Evolutionary conservation across 2,329 filamentous ascomycete genomes (phyloP), one percentile per base, ranked within the genome.

Genomic region (Ilyonectria destructans): DNA sequence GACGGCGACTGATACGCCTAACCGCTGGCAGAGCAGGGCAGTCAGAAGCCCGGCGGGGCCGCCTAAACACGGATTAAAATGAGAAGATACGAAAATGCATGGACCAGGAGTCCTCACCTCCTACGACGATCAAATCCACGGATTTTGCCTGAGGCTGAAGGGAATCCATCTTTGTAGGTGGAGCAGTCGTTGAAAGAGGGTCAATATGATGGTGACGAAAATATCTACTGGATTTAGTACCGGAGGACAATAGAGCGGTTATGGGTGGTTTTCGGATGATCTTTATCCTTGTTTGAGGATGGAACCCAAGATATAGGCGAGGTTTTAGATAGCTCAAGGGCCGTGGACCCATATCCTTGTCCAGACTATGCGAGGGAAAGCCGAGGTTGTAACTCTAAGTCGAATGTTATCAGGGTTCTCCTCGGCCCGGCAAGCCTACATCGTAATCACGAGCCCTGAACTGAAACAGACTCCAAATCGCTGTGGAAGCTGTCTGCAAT

Each of bases 31-130:
- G 1, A 86, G 78, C 43, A 85, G 75, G 0, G 82, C 84, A 12
- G 82, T 82, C 13, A 85, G 80, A 1, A 86, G 78, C 13, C 85
- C 85, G 19, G 84, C 85, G 40, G 84, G 84, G 13, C 84, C 84
- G 58, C 82, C 84, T 80, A 57, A 37, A 15, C 46, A 68, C 33
- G 7, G 55, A 43, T 66, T 58, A 68, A 48, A 59, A 51, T 29
- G 4, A 12, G 10, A 9, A 58, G 58, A 43, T 58, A 55, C 15
- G 58, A 59, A 62, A 9, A 58, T 58, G 19, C 10, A 6, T 35
- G 3, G 65, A 26, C 8, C 12, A 13, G 4, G 26, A 17, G 10
- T 43, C 19, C 10, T 63, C 37, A 80, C 80, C 80, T 49, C 82
- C 81, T 59, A 82, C 71, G n/a, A 83, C 79, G 8, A 75, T 74